These are phyloP conservation scores for Botrytis aclada DNA, from an alignment of 2,329 filamentous ascomycete genomes.

Conservation along the genomic window DNA sequence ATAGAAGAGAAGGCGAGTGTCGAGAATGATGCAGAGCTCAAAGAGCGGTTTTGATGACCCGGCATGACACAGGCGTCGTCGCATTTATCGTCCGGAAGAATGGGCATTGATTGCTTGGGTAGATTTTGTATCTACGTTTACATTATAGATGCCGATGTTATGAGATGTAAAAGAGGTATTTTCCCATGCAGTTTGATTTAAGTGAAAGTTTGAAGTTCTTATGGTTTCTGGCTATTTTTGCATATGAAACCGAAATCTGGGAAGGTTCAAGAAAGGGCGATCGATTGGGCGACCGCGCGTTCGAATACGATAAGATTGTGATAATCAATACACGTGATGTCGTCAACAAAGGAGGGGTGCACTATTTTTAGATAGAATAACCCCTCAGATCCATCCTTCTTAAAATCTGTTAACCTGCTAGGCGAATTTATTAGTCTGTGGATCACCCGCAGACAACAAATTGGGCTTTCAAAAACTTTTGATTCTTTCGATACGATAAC, in stretches of 20 bases:
- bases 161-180: neutral
- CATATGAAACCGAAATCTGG: conserved; percentile 12
- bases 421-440: neutral
- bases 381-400: neutral
- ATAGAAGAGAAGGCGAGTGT: conserved; percentile 57
- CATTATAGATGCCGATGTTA: conserved; percentile 20
- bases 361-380: conserved; percentile 2
- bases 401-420: neutral
- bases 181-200: neutral
- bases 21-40: conserved; percentile 38
- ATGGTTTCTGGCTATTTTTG: conserved; percentile 5
- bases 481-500: neutral
- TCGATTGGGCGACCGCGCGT: neutral
- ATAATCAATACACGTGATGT: conserved; percentile 18
- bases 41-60: conserved; percentile 25
- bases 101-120: conserved; percentile 30
- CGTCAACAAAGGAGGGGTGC: conserved; percentile 4
- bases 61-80: conserved; percentile 30
- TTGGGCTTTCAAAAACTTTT: neutral
- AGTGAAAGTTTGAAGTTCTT: neutral
- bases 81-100: conserved; percentile 35
- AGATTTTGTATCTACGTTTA: conserved; percentile 21
- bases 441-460: neutral
- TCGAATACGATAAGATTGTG: conserved; percentile 17
- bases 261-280: neutral